Base-by-base conservation (phyloP, 805 yeast genomes). In the Yarrowia divulgata region DNA sequence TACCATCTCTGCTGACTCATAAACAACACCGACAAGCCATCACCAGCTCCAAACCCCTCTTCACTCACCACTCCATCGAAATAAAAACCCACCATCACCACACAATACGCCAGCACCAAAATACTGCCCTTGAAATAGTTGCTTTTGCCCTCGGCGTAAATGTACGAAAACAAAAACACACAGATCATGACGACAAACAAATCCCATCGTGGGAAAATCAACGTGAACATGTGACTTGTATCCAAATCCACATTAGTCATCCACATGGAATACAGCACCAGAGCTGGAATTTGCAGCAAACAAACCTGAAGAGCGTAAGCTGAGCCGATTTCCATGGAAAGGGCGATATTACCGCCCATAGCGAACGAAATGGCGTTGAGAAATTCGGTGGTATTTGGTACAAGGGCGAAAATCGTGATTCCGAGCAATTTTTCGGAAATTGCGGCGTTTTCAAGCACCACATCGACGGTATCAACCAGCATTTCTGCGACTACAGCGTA, bases 291-390 rank as follows among this genome's bases (percentile, higher is more conserved):
- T 77, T 95, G 99, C 72, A 95, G 83, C 70, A 95, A 81, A 73
- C 97, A 94, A 16, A 95, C 99, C 78, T 95, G 99, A 70, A 95
- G 82, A 0, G 97, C 99, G 77, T 95, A 95, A 0, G 99, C 99
- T 71, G 97, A 88, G 71, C 99, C 99, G 78, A 95, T 95, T 77
- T 95, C 99, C 97, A 95, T 91, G 2, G 97, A 91, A 57, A 95
- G 81, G 0, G 99, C 97, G 68, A 95, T 97, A 73, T 95, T 95
- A 1, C 99, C 99, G 73, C 94, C 88, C 73, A 92, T 87, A 0
- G 99, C 99, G 81, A 95, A 95, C 34, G 97, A 93, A 69, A 95
- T 93, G 74, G 98, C 99, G 79, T 95, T 95, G 70, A 95, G 84
- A 75, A 95, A 95, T 79, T 95, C 99, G 0, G 99, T 95, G 8